Evolutionary conservation across 2,329 filamentous ascomycete species (phyloP).

Genomic region (Trematosphaeria pertusa): DNA sequence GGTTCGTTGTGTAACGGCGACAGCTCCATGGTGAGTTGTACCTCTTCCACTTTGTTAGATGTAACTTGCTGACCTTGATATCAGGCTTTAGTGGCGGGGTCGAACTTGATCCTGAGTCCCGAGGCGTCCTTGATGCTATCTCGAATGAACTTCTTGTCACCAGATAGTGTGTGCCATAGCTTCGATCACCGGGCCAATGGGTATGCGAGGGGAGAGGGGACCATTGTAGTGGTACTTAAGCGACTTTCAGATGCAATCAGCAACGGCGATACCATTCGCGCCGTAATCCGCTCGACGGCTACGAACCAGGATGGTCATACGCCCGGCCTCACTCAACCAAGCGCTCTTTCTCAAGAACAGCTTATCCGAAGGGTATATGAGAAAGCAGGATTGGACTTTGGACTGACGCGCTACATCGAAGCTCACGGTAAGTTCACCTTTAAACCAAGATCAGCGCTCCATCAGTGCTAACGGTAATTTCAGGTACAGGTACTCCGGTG

Average conservation of each 20-base stretch:
- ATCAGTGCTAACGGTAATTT: too few relatives aligned
- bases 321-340: conserved; percentile 21
- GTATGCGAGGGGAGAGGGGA: conserved; percentile 36
- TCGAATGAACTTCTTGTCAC: conserved; percentile 10
- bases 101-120: conserved; percentile 8
- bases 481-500: conserved; percentile 62
- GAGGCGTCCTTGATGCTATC: not conserved
- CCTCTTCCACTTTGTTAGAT: too few relatives aligned
- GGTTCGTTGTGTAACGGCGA: conserved; percentile 6
- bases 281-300: conserved; percentile 28
- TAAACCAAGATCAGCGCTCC: too few relatives aligned
- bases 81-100: conserved; percentile 4
- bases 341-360: conserved; percentile 53
- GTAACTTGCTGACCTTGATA: not conserved
- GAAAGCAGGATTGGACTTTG: conserved; percentile 24
- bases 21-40: conserved; percentile 3
- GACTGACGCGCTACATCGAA: not conserved
- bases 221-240: conserved; percentile 32
- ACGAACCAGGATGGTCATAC: conserved; percentile 22
- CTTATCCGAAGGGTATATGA: conserved; percentile 36
- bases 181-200: conserved; percentile 34
- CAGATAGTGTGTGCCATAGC: conserved; percentile 28
- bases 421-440: too few relatives aligned
- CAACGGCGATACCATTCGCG: conserved; percentile 33
- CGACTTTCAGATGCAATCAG: conserved; percentile 22